These are phyloP conservation scores for Kodamaea sagamina DNA, from an alignment of 805 yeast genomes.

Conservation along the genomic window DNA sequence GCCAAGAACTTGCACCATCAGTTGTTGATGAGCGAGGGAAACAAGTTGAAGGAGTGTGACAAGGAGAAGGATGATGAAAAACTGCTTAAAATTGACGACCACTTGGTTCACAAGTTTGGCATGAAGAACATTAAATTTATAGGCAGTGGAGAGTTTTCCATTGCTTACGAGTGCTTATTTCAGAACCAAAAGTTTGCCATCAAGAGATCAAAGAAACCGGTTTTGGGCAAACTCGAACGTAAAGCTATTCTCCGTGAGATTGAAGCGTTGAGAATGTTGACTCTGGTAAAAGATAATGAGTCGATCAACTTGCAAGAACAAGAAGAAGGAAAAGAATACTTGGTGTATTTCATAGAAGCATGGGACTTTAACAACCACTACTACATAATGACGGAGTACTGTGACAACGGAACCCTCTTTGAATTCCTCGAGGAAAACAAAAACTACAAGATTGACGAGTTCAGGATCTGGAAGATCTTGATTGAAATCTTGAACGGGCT, in stretches of 20 bases:
- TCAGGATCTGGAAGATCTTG: slow-evolving; percentile 96
- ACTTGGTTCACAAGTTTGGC: slow-evolving; percentile 53
- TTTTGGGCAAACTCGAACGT: slow-evolving; percentile 53
- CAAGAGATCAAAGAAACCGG: slow-evolving; percentile 74
- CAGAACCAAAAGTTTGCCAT: slow-evolving; percentile 77
- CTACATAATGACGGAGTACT: slow-evolving; percentile 91
- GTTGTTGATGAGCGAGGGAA: slow-evolving; percentile 12
- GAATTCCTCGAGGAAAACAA: slow-evolving; percentile 75
- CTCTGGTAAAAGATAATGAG: slow-evolving; percentile 41
- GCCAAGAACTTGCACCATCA: slow-evolving; percentile 14
- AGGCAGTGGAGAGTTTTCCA: slow-evolving; percentile 88
- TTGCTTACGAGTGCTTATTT: slow-evolving; percentile 79
- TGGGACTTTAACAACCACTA: slow-evolving; percentile 79
- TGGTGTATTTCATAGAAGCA: slow-evolving; percentile 75
- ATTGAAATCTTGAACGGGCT: slow-evolving; percentile 81
- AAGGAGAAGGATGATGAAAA: slow-evolving; percentile 5
- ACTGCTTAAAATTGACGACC: slow-evolving; percentile 37
- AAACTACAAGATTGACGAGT: slow-evolving; percentile 82
- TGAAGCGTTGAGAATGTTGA: slow-evolving; percentile 55
- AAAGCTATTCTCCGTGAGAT: slow-evolving; percentile 72
- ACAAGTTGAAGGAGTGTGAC: not conserved
- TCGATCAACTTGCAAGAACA: slow-evolving; percentile 35
- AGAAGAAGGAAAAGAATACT: slow-evolving; percentile 71
- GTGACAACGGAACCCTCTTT: slow-evolving; percentile 91
- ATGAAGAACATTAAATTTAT: slow-evolving; percentile 59